Evolutionary conservation across 2,329 filamentous ascomycete species (phyloP).

Genomic region (Aspergillus melleus): DNA sequence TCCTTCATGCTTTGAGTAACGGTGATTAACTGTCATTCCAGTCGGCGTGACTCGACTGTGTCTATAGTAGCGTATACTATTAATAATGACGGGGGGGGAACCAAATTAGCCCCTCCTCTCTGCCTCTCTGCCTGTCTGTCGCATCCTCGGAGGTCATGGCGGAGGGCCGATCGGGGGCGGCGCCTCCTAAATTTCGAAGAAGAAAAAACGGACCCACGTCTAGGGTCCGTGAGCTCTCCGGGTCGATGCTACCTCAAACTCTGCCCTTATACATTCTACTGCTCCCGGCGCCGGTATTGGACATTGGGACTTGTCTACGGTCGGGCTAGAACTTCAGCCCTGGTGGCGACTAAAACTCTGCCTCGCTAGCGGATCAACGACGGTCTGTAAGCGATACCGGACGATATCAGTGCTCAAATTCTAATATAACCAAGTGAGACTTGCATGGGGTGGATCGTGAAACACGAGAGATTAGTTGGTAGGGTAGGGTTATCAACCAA

Average conservation of each 20-base stretch:
- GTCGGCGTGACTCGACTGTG: no score
- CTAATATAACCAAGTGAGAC: not conserved
- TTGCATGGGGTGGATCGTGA: not conserved
- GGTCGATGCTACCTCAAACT: not conserved
- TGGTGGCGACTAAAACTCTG: slow-evolving; percentile 4
- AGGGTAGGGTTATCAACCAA: not conserved
- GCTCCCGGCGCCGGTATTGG: not conserved
- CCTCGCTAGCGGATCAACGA: slow-evolving; percentile 1
- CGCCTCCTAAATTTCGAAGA: not conserved
- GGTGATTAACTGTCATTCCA: not conserved
- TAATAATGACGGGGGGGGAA: not conserved
- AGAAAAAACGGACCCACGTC: not conserved
- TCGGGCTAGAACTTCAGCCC: not conserved
- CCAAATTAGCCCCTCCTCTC: not conserved
- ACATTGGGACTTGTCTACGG: not conserved
- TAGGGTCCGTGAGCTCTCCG: not conserved
- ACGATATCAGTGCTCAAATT: no score
- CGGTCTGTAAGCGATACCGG: not conserved
- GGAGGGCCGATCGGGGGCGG: not conserved
- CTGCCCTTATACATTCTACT: not conserved
- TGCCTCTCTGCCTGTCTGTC: no score
- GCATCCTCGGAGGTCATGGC: not conserved
- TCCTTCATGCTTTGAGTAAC: not conserved
- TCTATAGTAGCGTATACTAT: not conserved
- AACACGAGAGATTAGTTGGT: not conserved